Base-by-base conservation (phyloP, 768 basidiomycete species). In the Naganishia vishniacii region DNA sequence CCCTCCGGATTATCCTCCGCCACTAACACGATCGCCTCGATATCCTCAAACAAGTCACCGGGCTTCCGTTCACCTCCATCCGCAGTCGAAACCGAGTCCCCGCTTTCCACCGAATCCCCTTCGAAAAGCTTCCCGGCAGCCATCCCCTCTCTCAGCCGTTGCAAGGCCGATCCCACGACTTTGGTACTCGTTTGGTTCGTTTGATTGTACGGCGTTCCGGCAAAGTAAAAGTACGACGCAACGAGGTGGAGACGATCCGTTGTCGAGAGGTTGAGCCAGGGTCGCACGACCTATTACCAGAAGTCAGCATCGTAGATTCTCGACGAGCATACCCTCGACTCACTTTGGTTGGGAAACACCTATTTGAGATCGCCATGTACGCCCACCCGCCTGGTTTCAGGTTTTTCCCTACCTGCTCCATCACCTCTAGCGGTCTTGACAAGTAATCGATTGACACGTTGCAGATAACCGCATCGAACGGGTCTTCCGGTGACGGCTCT, bases 391-490 rank as follows among this genome's bases (percentile, higher is more conserved):
- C 67, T 9, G 44, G 58, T 8, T 59, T 58, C 15, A 69, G n/a
- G 6, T 34, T 28, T 1, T 48, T 45, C 23, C 34, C 47, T 5
- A 67, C 61, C 20, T 48, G 29, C 32, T 45, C 15, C 37, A 72
- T 49, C 29, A 72, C 69, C 11, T 65, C 58, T 15, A 70, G 46
- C 18, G 71, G 71, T 48, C 65, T 53, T 4, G 65, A 68, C 23
- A 72, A 64, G 59, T 72, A 72, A 40, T 72, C 71, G 47, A 72
- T 72, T 20, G 71, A 72, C 1, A 72, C 71, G 29, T 65, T 67
- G 53, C 71, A 72, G 15, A 66, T 68, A 4, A 63, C 65, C 0
- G 65, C 66, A 60, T 70, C 67, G 59, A 60, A 65, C 3, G 68
- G 53, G 6, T 37, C 28, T 42, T 53, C 47, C 23, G 41, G 13